Evolutionary conservation across 2,329 filamentous ascomycete genomes (phyloP).

Genomic region (Fonsecaea nubica): DNA sequence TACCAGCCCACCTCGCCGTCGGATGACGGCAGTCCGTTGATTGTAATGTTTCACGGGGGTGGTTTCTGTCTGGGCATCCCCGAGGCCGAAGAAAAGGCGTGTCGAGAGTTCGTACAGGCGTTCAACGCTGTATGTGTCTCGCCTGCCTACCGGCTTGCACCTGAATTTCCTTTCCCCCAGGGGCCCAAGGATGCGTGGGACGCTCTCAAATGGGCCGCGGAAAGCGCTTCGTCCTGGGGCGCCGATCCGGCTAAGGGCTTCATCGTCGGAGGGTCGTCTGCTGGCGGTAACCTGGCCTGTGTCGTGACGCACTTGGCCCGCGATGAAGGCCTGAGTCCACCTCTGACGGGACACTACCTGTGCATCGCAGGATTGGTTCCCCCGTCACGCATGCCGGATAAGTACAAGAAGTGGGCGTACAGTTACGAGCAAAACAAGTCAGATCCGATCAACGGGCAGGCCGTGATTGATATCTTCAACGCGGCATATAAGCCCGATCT

Average conservation of each 20-base stretch:
- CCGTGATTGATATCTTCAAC: constrained; percentile 36
- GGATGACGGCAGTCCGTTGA: constrained; percentile 23
- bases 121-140: constrained; percentile 27
- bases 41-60: constrained; percentile 39
- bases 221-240: constrained; percentile 46
- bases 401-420: constrained; percentile 10
- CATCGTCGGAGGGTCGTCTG: constrained; percentile 56
- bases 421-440: constrained; percentile 21
- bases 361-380: constrained; percentile 43
- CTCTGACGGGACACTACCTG: constrained; percentile 44
- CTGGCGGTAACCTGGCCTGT: constrained; percentile 49
- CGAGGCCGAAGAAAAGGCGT: constrained; percentile 29
- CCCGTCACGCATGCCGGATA: constrained; percentile 11
- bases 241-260: constrained; percentile 55
- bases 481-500: constrained; percentile 24
- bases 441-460: constrained; percentile 12
- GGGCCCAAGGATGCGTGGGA: constrained; percentile 39
- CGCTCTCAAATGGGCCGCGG: constrained; percentile 37
- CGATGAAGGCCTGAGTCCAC: constrained; percentile 46
- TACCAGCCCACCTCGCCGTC: constrained; percentile 24
- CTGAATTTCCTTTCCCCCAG: constrained; percentile 37
- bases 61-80: constrained; percentile 38
- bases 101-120: constrained; percentile 25
- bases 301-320: constrained; percentile 45
- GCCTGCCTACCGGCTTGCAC: constrained; percentile 32